Conservation (phyloP, 805 yeast genomes). For the Metschnikowia vanudenii region DNA sequence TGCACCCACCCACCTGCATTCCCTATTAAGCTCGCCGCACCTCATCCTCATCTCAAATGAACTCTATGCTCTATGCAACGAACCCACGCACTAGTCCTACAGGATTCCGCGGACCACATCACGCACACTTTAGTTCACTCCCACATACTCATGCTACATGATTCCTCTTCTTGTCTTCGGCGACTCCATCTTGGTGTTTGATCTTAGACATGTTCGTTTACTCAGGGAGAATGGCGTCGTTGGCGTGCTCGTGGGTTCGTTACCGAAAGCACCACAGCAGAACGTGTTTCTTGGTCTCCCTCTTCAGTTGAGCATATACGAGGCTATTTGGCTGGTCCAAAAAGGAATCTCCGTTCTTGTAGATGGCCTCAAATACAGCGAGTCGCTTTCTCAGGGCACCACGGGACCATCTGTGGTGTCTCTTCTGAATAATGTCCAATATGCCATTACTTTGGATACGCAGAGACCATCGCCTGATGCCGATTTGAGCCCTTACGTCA, state of each 20-base stretch:
- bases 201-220: slow-evolving; percentile 48
- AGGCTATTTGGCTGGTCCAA: slow-evolving; percentile 61
- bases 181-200: slow-evolving; percentile 54
- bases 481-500: neutral
- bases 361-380: slow-evolving; percentile 35
- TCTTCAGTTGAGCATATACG: slow-evolving; percentile 68
- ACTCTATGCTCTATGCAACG: no score
- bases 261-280: slow-evolving; percentile 92
- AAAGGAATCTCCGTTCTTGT: slow-evolving; percentile 43
- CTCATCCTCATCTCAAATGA: no score
- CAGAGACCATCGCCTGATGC: slow-evolving; percentile 1
- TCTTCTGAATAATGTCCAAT: slow-evolving; percentile 10
- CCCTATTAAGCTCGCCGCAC: no score
- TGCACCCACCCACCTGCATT: no score
- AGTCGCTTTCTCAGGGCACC: slow-evolving; percentile 4
- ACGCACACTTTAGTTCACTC: neutral
- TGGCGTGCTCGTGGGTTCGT: slow-evolving; percentile 79
- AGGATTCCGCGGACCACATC: neutral
- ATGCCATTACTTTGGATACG: slow-evolving; percentile 15
- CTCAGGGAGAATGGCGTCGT: slow-evolving; percentile 64
- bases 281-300: slow-evolving; percentile 86
- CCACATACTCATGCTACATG: slow-evolving; percentile 8
- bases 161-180: slow-evolving; percentile 21
- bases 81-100: no score
- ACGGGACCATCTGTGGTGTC: slow-evolving; percentile 1